Percentiles rank a stretch among this genome's conserved stretches.
These are phyloP conservation scores for Pythium periplocum DNA, from an alignment of 352 stramenopile genomes.

Conservation along the genomic window DNA sequence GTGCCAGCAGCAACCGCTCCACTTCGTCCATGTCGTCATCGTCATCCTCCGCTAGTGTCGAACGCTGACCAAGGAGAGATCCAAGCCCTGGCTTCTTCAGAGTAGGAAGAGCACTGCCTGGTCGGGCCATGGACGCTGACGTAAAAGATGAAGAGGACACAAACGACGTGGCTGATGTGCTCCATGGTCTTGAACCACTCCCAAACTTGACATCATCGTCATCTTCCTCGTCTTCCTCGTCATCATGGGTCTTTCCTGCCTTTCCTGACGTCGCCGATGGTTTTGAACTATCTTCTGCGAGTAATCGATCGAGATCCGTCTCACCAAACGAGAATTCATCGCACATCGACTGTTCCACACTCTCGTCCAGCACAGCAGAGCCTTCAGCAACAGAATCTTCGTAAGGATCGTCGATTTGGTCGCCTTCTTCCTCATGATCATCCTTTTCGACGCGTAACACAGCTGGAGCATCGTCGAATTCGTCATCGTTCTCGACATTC, in stretches of 20 bases:
- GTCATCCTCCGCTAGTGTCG: slow-evolving; percentile 6
- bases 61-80: background rate
- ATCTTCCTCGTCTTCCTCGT: slow-evolving; percentile 1
- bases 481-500: too few relatives aligned
- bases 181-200: slow-evolving; percentile 2
- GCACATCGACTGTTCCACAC: too few relatives aligned
- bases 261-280: too few relatives aligned
- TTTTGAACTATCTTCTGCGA: background rate
- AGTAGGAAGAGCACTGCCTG: slow-evolving; percentile 6
- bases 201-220: slow-evolving; percentile 2
- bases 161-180: background rate
- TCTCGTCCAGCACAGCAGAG: too few relatives aligned
- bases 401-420: background rate
- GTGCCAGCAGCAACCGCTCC: slow-evolving; percentile 16
- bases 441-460: background rate
- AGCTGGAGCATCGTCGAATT: too few relatives aligned
- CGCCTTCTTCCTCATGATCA: background rate
- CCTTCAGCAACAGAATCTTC: slow-evolving; percentile 3
- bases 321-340: slow-evolving; percentile 3
- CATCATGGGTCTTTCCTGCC: background rate
- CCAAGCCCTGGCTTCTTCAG: slow-evolving; percentile 13
- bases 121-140: background rate
- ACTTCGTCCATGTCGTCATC: slow-evolving; percentile 24
- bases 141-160: background rate
- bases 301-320: slow-evolving; percentile 1